Base-by-base conservation (phyloP, 148 eudicot genomes). In the Cornus controversa region DNA sequence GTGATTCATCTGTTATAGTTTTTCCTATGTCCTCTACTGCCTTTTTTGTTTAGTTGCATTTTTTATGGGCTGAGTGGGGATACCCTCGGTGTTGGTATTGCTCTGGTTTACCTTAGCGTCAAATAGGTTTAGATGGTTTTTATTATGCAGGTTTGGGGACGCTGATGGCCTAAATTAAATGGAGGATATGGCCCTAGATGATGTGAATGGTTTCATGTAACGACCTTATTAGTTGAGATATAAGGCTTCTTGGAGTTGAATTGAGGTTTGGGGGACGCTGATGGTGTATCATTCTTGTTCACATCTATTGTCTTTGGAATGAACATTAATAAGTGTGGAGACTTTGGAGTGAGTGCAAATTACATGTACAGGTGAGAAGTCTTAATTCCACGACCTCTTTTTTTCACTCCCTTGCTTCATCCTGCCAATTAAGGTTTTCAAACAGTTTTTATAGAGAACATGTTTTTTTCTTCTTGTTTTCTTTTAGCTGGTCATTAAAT, bases 251-350 rank as follows among this genome's bases (percentile, higher is more conserved):
- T 28, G 75, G 70, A 29, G 24, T 69, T 37, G 64, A 54, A 40
- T 72, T 54, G 75, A 28, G 65, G 65, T 72, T 72, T 27, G 2
- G 63, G 66, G 64, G 75, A 72, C 3, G n/a, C 25, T 72, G 75
- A 18, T 72, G 66, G 65, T 54, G 65, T 28, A 54, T 72, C 25
- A 27, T 72, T 72, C 63, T 72, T 40, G 53, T 37, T 69, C 53
- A n/a, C 53, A 22, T 69, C 69, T 66, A 10, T 67, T 23, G 34
- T 69, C n/a, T 45, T 70, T 70, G 58, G 25, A 6, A 47, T 45
- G 73, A 45, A 42, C 23, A 23, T 42, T 22, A 22, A n/a, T 69
- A 7, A 37, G 27, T 69, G 37, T 37, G 72, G 72, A 69, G 53
- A 3, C 70, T 31, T 69, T 69, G 26, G 72, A 36, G n/a, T 70